Percentiles rank a stretch among this genome's conserved stretches.
phyloP scores from a whole-genome alignment of 2,329 filamentous ascomycete species.

The Chaetomiaceae sp. region DNA sequence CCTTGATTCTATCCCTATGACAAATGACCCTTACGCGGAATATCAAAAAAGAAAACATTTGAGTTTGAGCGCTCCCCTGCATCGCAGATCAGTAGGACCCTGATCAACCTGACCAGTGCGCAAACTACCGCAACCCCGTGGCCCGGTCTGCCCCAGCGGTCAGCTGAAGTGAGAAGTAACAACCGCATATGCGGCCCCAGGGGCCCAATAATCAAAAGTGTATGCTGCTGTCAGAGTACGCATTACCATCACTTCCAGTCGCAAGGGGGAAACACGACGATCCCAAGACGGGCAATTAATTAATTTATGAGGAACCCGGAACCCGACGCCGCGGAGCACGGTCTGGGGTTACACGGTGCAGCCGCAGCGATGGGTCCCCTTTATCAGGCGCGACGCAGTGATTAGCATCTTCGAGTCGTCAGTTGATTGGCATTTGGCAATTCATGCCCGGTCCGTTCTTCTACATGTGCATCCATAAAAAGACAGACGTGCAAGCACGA shows the following conservation, averaged over 20 bases:
- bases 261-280: background rate
- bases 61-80: background rate
- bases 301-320: too few species aligned
- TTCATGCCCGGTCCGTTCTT: too few species aligned
- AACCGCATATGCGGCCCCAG: too few species aligned
- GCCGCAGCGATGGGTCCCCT: background rate
- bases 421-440: too few species aligned
- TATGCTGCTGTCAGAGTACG: background rate
- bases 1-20: background rate
- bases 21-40: too few species aligned
- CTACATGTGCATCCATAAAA: background rate
- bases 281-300: background rate
- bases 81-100: conserved; percentile 2
- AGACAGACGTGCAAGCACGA: background rate
- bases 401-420: background rate
- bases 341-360: background rate
- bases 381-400: background rate
- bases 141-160: background rate
- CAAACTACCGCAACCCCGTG: background rate
- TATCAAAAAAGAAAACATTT: background rate
- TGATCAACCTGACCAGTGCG: background rate
- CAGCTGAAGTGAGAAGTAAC: conserved; percentile 8
- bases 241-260: background rate
- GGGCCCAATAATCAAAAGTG: too few species aligned
- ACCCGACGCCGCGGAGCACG: conserved; percentile 8